These are phyloP conservation scores for Cordyceps javanica DNA, from an alignment of 2,329 filamentous ascomycete genomes.

Conservation along the genomic window DNA sequence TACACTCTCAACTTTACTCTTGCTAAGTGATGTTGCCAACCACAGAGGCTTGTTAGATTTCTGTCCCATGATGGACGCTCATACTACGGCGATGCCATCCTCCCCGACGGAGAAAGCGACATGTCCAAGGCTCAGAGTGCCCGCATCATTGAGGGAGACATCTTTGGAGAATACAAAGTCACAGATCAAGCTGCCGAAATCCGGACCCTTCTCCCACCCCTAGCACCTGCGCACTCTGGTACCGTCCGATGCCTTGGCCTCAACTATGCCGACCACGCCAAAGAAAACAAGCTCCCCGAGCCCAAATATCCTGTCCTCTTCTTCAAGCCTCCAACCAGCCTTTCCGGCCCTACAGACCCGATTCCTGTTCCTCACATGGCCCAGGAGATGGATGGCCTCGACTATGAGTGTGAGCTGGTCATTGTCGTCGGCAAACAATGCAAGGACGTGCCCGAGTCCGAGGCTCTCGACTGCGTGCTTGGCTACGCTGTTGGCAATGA, in stretches of 20 bases:
- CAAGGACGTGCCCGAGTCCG: constrained; percentile 55
- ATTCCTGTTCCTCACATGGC: constrained; percentile 61
- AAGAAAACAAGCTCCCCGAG: constrained; percentile 61
- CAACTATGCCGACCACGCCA: constrained; percentile 67
- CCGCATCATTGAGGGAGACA: constrained; percentile 56
- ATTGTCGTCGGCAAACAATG: constrained; percentile 64
- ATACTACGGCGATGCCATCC: constrained; percentile 70
- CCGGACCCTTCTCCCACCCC: constrained; percentile 53
- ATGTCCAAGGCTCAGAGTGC: constrained; percentile 56
- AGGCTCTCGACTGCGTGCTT: constrained; percentile 65
- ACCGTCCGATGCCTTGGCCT: constrained; percentile 65
- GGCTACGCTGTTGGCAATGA: constrained; percentile 74
- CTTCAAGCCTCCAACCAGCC: constrained; percentile 54
- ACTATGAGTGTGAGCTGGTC: constrained; percentile 78
- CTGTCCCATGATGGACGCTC: constrained; percentile 62
- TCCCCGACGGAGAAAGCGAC: constrained; percentile 54
- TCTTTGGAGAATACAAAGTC: constrained; percentile 59
- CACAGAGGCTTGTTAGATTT: constrained; percentile 66
- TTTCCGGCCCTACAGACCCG: constrained; percentile 57
- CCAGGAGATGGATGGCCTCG: constrained; percentile 59
- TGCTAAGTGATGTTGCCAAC: constrained; percentile 9
- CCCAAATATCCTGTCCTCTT: constrained; percentile 69
- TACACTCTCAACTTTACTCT: not conserved
- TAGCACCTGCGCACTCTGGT: constrained; percentile 55
- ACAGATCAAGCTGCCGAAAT: constrained; percentile 55